phyloP scores from a whole-genome alignment of 2,329 filamentous ascomycete genomes.

The Penicillium sp. region DNA sequence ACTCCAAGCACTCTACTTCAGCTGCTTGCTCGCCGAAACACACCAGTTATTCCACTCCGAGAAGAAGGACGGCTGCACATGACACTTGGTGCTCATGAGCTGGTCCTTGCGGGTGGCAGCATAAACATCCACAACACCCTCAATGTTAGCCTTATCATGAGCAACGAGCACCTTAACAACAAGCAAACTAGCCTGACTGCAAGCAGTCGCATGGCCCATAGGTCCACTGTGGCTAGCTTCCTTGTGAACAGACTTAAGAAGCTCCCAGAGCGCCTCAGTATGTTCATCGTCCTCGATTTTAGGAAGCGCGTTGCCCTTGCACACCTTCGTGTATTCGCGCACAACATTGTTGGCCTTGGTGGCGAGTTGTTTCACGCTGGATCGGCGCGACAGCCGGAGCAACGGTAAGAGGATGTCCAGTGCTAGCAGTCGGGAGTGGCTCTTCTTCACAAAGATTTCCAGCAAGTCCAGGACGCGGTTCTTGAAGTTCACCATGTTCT shows the following conservation, averaged over 20 bases:
- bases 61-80: slow-evolving; percentile 64
- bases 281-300: slow-evolving; percentile 34
- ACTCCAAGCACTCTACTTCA: slow-evolving; percentile 25
- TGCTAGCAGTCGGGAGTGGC: slow-evolving; percentile 64
- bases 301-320: slow-evolving; percentile 47
- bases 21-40: slow-evolving; percentile 42
- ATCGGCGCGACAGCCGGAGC: slow-evolving; percentile 71
- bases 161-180: slow-evolving; percentile 44
- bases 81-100: slow-evolving; percentile 54
- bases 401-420: slow-evolving; percentile 71
- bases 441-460: slow-evolving; percentile 76
- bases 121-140: slow-evolving; percentile 62
- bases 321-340: slow-evolving; percentile 66
- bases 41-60: slow-evolving; percentile 73
- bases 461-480: slow-evolving; percentile 85
- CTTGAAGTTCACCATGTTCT: slow-evolving; percentile 91
- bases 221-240: slow-evolving; percentile 55
- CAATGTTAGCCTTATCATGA: slow-evolving; percentile 50
- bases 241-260: slow-evolving; percentile 66
- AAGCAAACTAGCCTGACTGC: slow-evolving; percentile 57
- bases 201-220: slow-evolving; percentile 68
- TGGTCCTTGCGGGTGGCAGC: slow-evolving; percentile 58
- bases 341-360: slow-evolving; percentile 71
- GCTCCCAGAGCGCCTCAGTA: slow-evolving; percentile 48
- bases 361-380: slow-evolving; percentile 69